Evolutionary conservation across 2,329 filamentous ascomycete species (phyloP).

Genomic region (Fusarium papillatum): DNA sequence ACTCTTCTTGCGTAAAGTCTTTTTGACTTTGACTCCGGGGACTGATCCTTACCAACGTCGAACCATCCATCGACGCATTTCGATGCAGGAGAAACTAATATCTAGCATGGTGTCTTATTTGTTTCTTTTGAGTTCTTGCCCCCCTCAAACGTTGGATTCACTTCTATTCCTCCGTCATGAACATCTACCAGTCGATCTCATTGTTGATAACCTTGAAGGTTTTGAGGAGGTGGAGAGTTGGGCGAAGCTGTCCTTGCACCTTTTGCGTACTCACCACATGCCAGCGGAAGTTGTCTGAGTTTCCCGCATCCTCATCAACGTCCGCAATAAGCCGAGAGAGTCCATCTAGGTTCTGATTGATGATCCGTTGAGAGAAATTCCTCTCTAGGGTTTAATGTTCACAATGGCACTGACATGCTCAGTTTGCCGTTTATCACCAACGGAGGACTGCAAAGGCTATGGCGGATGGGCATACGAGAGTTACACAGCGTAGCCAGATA

Average conservation of each 20-base stretch:
- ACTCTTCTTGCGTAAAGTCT: too few relatives aligned
- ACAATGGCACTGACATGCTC: background rate
- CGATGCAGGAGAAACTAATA: too few relatives aligned
- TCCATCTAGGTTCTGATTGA: background rate
- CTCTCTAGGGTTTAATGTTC: background rate
- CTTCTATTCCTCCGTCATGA: background rate
- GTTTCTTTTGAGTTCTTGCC: too few relatives aligned
- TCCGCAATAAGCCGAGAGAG: background rate
- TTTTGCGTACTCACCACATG: background rate
- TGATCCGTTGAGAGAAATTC: background rate
- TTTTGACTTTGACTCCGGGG: too few relatives aligned
- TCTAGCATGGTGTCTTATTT: too few relatives aligned
- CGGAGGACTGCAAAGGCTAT: background rate
- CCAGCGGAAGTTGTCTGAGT: background rate
- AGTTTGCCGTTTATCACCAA: background rate
- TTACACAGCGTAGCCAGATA: background rate
- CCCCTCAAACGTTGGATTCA: background rate
- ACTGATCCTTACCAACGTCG: too few relatives aligned
- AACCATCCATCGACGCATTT: too few relatives aligned
- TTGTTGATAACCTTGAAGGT: background rate
- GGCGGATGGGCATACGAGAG: background rate
- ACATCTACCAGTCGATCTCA: background rate
- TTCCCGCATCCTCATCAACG: background rate
- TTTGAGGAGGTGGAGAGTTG: background rate
- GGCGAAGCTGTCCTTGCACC: background rate